Percentiles rank a stretch among this genome's conserved stretches.
phyloP scores from a whole-genome alignment of 1,139 yeast genomes.

The Meyerozyma sp. region DNA sequence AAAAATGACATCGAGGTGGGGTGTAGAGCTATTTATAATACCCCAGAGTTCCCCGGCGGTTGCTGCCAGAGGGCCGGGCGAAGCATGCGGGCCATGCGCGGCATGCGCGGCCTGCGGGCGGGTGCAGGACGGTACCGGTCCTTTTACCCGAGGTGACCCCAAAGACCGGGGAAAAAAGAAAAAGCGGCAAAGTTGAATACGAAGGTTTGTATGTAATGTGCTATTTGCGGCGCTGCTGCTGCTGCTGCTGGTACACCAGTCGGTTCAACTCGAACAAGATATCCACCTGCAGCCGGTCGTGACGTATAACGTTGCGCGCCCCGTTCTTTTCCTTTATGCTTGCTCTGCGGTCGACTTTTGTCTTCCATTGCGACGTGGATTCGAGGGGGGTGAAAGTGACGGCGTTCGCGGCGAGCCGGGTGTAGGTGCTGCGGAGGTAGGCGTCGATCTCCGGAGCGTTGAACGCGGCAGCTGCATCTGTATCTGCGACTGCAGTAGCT shows the following conservation, averaged over 20 bases:
- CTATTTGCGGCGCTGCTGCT: not conserved
- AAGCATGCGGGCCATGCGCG: not conserved
- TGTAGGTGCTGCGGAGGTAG: not conserved
- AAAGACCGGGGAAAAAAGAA: not conserved
- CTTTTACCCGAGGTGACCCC: too few species aligned
- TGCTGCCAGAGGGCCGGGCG: not conserved
- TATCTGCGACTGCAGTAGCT: not conserved
- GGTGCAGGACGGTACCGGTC: not conserved
- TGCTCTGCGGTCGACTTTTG: slow-evolving; percentile 5
- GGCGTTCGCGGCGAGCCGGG: not conserved
- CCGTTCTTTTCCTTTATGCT: slow-evolving; percentile 4
- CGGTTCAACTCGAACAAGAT: slow-evolving; percentile 17
- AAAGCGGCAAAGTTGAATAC: too few species aligned
- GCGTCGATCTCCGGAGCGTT: not conserved
- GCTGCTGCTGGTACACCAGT: slow-evolving; percentile 13
- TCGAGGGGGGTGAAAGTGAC: slow-evolving; percentile 16
- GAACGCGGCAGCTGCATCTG: not conserved
- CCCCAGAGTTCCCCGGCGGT: slow-evolving; percentile 1
- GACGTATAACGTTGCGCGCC: slow-evolving; percentile 2
- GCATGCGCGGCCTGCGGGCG: not conserved
- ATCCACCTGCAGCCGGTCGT: slow-evolving; percentile 9
- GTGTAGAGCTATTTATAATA: not conserved
- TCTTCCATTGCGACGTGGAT: slow-evolving; percentile 20
- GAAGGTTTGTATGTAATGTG: not conserved
- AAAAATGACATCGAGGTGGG: not conserved